phyloP scores from a whole-genome alignment of 805 yeast genomes.

The Cyberlindnera euphorbiiphila region DNA sequence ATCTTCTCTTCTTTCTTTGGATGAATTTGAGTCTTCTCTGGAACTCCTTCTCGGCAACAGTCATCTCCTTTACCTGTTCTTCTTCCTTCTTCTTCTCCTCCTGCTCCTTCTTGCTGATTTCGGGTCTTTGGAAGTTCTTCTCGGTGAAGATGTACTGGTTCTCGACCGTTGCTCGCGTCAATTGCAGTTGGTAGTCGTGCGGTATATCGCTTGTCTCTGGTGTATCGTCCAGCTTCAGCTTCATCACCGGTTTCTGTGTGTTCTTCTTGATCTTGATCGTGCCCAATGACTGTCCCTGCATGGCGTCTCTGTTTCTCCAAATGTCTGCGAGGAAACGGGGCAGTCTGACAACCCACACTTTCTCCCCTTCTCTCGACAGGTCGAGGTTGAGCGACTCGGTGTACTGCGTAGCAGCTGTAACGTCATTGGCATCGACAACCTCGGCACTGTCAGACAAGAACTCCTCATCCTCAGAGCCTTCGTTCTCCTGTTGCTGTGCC shows the following conservation, averaged over 20 bases:
- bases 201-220: conserved; percentile 59
- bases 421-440: conserved; percentile 42
- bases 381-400: conserved; percentile 75
- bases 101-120: conserved; percentile 1
- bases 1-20: conserved; percentile 32
- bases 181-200: conserved; percentile 73
- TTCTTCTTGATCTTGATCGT: conserved; percentile 50
- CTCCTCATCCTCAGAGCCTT: conserved; percentile 36
- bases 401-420: conserved; percentile 43
- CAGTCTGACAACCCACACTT: conserved; percentile 88
- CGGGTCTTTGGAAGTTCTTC: conserved; percentile 49
- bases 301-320: conserved; percentile 63
- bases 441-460: conserved; percentile 40
- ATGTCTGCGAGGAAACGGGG: conserved; percentile 82
- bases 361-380: conserved; percentile 54
- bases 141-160: conserved; percentile 89
- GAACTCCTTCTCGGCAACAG: conserved; percentile 14
- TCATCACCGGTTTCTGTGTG: conserved; percentile 36
- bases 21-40: conserved; percentile 15
- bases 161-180: conserved; percentile 74
- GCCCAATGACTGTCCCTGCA: conserved; percentile 76
- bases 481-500: conserved; percentile 25
- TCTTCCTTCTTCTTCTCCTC: conserved; percentile 2
- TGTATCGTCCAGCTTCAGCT: conserved; percentile 52
- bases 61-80: conserved; percentile 5